Evolutionary conservation across 129 eudicot genomes (phyloP), one percentile per base, ranked within the genome.

Genomic region (Daucus carota): DNA sequence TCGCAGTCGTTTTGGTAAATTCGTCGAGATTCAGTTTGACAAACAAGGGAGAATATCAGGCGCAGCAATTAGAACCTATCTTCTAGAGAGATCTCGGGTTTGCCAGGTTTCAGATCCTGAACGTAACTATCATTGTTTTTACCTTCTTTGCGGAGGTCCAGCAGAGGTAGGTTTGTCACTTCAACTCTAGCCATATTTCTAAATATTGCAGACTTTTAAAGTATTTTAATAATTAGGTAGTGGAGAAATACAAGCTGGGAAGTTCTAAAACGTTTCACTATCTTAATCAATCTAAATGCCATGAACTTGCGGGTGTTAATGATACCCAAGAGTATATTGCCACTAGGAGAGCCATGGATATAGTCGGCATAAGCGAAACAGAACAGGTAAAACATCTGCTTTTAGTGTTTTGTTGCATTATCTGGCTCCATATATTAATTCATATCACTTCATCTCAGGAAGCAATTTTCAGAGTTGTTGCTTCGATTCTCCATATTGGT

Each of bases 121-220:
- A 73, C 83, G 94, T 42, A 92, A 92, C 75, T 92, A 94, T 83
- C 98, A 94, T 76, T 94, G 99, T 81, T 94, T 94, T 88, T 94
- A 94, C 88, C 89, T 94, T 97, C 99, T 94, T 75, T 94, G 99
- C 86, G 96, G 97, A 72, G 99, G 92, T 69, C 99, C 99, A 20
- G 82, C 85, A 2, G 93, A 91, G 97, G 98, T 87, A 81, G 40
- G 38, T 28, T n/a, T 63, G 8, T 63, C 70, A 63, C 20, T 29
- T 28, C 26, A 59, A 15, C 70, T 63, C 10, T 31, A 13, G 40
- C 29, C 74, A 36, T 40, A 33, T 40, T 12, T 70, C 16, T 13
- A 22, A 70, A n/a, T 70, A 22, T 66, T 33, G 5, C 38, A 29
- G 32, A 22, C 31, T 70, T 40, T 8, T 33, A 29, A 42, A 59